Evolutionary conservation across 495 filamentous ascomycete genomes (phyloP), one percentile per base, ranked within the genome.

Genomic region (Cudoniella acicularis): DNA sequence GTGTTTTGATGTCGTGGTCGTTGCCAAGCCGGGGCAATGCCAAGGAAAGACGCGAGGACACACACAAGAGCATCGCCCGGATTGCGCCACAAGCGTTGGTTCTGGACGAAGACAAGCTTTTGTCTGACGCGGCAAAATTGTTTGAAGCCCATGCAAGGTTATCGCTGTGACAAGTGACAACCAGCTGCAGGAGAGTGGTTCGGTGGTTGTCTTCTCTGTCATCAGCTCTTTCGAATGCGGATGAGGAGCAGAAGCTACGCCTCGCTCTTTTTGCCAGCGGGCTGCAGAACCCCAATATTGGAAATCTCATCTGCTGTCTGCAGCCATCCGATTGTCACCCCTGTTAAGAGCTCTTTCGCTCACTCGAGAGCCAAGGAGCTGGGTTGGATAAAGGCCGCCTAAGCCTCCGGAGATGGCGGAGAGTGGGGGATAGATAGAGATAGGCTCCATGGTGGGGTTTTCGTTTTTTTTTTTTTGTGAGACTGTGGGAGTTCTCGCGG

Each of bases 21-120:
- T 18, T 18, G 54, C 54, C 54, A 57, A 57, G 54, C 36, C 13
- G 13, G 13, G 54, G 40, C 22, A 21, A 8, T 17, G 45, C 13
- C 20, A 24, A 17, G 42, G 54, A 43, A 26, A 48, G 20, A 16
- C 30, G 18, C 52, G 52, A 55, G 8, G 18, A 55, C 20, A 22
- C 10, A 24, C n/a, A n/a, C n/a, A n/a, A n/a, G n/a, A n/a, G n/a
- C n/a, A n/a, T n/a, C n/a, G n/a, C n/a, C n/a, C n/a, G n/a, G n/a
- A n/a, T n/a, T n/a, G 40, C 54, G 54, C 43, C 54, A 57, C 54
- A 57, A 49, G 45, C 45, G 23, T 40, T 23, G 9, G 30, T 21
- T 36, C 30, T 6, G 13, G 6, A 36, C 13, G 30, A 4, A 42
- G 13, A 23, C 8, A 45, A 27, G 42, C 42, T 56, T 47, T 40